Conservation (phyloP, 129 eudicot genomes). For the Gnaphalium uliginosum region DNA sequence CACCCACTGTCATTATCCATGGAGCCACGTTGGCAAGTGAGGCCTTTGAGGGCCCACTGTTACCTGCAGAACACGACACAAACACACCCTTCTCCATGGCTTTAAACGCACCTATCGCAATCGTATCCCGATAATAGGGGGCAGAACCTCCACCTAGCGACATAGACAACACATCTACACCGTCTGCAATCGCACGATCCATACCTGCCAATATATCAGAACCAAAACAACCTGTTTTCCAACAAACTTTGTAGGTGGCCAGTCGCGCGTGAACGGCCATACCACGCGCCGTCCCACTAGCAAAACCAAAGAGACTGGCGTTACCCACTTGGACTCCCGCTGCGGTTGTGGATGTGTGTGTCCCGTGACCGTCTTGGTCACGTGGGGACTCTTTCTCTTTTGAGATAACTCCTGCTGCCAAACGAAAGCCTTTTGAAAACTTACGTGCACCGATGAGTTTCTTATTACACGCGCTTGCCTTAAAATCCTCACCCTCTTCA, state of each 20-base stretch:
- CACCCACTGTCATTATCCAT: conserved; percentile 94
- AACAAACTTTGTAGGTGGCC: conserved; percentile 72
- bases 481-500: conserved; percentile 52
- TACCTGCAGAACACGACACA: conserved; percentile 90
- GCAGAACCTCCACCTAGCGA: conserved; percentile 80
- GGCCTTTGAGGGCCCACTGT: conserved; percentile 62
- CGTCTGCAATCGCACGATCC: conserved; percentile 72
- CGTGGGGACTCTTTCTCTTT: conserved; percentile 61
- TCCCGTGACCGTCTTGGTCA: conserved; percentile 89
- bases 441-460: conserved; percentile 77
- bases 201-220: conserved; percentile 86
- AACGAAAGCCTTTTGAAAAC: conserved; percentile 59
- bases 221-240: conserved; percentile 73
- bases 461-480: conserved; percentile 48
- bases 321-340: conserved; percentile 57
- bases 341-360: conserved; percentile 85
- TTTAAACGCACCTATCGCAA: conserved; percentile 76
- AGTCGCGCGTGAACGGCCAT: conserved; percentile 78
- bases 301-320: conserved; percentile 79
- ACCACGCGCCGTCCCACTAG: conserved; percentile 82
- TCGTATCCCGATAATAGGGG: conserved; percentile 60
- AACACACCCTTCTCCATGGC: conserved; percentile 85
- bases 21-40: conserved; percentile 81
- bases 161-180: conserved; percentile 74
- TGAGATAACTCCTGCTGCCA: conserved; percentile 41